These are phyloP conservation scores for Trypanosoma brucei DNA, from an alignment of 208 protist species.

Conservation along the genomic window DNA sequence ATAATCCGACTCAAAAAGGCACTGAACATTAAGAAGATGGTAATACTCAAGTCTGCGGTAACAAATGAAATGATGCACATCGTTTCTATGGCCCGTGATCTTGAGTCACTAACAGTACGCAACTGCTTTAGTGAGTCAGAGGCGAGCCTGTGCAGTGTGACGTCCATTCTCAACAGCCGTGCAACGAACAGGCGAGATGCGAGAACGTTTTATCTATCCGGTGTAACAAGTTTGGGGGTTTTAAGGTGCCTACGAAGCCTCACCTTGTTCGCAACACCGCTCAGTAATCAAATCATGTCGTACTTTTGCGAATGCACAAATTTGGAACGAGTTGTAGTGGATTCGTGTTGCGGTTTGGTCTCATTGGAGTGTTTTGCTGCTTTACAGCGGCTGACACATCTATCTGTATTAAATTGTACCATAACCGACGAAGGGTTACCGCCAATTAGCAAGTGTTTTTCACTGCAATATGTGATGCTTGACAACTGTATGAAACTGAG, in stretches of 20 bases:
- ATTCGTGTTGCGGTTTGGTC: constrained; percentile 46
- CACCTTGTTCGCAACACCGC: constrained; percentile 45
- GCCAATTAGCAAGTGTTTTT: constrained; percentile 31
- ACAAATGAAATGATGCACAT: constrained; percentile 57
- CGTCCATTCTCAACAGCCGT: constrained; percentile 62
- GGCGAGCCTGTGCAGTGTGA: constrained; percentile 46
- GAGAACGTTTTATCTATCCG: constrained; percentile 62
- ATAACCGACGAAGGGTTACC: constrained; percentile 51
- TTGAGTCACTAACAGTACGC: constrained; percentile 46
- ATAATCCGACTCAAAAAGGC: constrained; percentile 42
- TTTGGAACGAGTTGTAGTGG: constrained; percentile 61
- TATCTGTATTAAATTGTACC: constrained; percentile 45
- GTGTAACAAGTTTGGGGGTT: constrained; percentile 47
- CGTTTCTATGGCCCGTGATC: constrained; percentile 47
- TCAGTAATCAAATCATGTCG: constrained; percentile 47
- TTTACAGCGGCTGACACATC: constrained; percentile 33
- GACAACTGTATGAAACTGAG: constrained; percentile 69
- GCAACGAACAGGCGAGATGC: constrained; percentile 19
- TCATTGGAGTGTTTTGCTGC: constrained; percentile 48
- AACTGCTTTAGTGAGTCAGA: constrained; percentile 49
- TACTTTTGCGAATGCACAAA: constrained; percentile 36
- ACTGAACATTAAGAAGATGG: constrained; percentile 46
- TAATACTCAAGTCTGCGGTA: constrained; percentile 41
- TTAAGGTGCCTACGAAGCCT: constrained; percentile 57
- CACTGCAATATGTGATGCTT: constrained; percentile 46